Base-by-base conservation (phyloP, 75 land plant genomes). In the Azolla pinnata region DNA sequence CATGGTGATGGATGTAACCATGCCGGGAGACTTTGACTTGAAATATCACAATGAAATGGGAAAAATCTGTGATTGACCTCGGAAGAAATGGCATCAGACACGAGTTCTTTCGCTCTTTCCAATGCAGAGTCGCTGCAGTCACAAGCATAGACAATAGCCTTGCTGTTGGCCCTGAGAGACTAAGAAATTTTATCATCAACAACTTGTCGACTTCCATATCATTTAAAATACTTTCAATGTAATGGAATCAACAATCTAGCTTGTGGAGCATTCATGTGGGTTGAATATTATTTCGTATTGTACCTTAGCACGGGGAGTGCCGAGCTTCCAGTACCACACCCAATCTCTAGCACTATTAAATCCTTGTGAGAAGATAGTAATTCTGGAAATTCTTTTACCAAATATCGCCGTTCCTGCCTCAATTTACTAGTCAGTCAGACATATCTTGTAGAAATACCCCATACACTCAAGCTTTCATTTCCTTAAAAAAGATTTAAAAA, bases 281-380 rank as follows among this genome's bases (percentile, higher is more conserved):
- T n/a, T n/a, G n/a, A n/a, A n/a, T n/a, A n/a, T n/a, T n/a, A n/a
- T n/a, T n/a, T n/a, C n/a, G n/a, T n/a, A n/a, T 3, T 20, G 2
- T 31, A 70, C 73, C 73, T 35, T 5, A 76, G 20, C 17, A 91
- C 74, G 5, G 97, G 83, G 57, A 88, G 73, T 57, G 59, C 79
- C 26, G 97, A 80, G 54, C 97, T 91, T 17, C 89, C 95, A 70
- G 75, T 88, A n/a, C 97, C 97, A 78, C 97, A 91, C 9, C 97
- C 97, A 48, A 91, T 80, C 64, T 91, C 97, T 60, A 91, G 69
- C 33, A 91, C 44, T 20, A 61, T 77, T 40, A 63, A 35, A 33
- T 1, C 26, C 2, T 63, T 68, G 28, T 52, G 62, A 28, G 66
- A 67, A 47, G 59, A 25, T 34, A 66, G 31, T 14, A 91, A 66